Conservation (phyloP, 441 rosid species). For the Populus hybrid region DNA sequence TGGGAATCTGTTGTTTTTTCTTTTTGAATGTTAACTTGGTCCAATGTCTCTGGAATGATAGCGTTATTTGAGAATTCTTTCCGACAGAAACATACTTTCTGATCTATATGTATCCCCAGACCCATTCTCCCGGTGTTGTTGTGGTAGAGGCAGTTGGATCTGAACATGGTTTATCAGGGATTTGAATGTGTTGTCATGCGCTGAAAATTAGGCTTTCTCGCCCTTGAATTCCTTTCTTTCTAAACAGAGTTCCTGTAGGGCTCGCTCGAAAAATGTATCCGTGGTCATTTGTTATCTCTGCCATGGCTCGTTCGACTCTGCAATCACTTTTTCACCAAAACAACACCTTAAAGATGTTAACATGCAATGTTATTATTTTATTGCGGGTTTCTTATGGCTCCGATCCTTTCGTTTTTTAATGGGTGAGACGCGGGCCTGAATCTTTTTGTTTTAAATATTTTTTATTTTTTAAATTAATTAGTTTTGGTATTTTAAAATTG, state of each 20-base stretch:
- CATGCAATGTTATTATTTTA: background rate
- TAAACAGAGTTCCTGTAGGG: background rate
- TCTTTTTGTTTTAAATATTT: too few species aligned
- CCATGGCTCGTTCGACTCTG: background rate
- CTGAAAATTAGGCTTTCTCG: background rate
- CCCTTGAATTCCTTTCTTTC: background rate
- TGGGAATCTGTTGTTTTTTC: background rate
- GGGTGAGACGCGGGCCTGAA: background rate
- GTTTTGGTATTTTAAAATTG: too few species aligned
- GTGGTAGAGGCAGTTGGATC: background rate
- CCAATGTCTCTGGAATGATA: background rate
- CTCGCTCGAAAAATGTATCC: background rate
- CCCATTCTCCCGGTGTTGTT: background rate
- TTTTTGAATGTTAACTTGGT: background rate
- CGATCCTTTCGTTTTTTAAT: background rate
- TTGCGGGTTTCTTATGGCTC: background rate
- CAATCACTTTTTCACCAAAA: background rate
- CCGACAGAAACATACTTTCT: background rate
- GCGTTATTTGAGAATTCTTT: constrained; percentile 4
- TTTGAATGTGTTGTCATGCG: background rate
- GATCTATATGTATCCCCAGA: background rate
- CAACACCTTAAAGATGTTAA: background rate
- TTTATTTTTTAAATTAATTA: too few species aligned
- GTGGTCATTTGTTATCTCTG: background rate
- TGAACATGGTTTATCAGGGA: background rate